Evolutionary conservation across 2,329 filamentous ascomycete genomes (phyloP).

Genomic region (Botrytis cinerea): DNA sequence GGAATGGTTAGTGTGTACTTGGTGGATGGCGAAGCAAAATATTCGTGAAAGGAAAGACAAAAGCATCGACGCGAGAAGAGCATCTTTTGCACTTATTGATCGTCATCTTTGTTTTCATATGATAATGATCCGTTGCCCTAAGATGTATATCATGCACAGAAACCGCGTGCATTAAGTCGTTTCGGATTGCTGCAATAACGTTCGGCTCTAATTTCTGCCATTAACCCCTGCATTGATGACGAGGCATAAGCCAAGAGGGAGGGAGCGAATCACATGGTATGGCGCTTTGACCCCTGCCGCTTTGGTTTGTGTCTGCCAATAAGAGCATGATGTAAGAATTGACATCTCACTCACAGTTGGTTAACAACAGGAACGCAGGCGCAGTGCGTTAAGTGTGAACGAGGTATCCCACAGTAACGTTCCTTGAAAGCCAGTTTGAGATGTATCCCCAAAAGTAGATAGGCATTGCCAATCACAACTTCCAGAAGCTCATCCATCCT

Average conservation of each 20-base stretch:
- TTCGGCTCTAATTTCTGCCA: neutral
- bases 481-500: neutral
- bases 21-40: neutral
- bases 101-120: neutral
- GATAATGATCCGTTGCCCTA: neutral
- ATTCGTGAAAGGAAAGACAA: neutral
- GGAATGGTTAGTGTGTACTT: neutral
- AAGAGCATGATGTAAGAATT: neutral
- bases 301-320: constrained; percentile 4
- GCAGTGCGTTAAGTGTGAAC: neutral
- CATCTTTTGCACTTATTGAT: neutral
- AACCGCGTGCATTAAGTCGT: neutral
- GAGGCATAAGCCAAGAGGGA: neutral
- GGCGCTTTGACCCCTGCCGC: constrained; percentile 8
- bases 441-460: neutral
- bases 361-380: constrained; percentile 9
- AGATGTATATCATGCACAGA: neutral
- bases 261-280: neutral
- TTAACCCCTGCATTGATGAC: constrained; percentile 3
- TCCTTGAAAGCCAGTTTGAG: neutral
- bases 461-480: neutral
- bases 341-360: neutral
- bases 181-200: neutral
- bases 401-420: neutral
- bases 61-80: neutral